These are phyloP conservation scores for Oenanthe sinensis DNA, from an alignment of 129 eudicot species.

Conservation along the genomic window DNA sequence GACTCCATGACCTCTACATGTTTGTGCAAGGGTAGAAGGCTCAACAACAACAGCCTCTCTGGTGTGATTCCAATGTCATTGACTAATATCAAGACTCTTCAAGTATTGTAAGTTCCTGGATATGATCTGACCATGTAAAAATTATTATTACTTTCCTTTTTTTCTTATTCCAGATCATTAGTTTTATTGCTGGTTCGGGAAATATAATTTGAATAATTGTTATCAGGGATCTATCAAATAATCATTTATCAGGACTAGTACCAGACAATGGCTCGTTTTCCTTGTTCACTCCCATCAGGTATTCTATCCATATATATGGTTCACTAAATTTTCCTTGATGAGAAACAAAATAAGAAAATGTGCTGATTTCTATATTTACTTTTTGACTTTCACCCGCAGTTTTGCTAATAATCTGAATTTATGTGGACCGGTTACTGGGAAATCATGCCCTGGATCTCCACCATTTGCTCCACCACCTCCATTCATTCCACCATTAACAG, in stretches of 20 bases:
- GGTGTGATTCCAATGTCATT: constrained; percentile 76
- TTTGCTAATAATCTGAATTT: constrained; percentile 79
- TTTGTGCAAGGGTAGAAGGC: constrained; percentile 68
- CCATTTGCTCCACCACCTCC: constrained; percentile 98
- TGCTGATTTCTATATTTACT: not conserved
- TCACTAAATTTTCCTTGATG: not conserved
- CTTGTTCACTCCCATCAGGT: constrained; percentile 92
- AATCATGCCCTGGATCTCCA: constrained; percentile 90
- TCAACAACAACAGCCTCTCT: constrained; percentile 77
- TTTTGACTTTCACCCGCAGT: constrained; percentile 35
- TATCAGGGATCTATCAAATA: constrained; percentile 82
- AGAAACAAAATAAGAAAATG: not conserved
- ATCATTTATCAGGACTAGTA: constrained; percentile 71
- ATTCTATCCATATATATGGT: not conserved
- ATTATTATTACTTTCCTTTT: not conserved
- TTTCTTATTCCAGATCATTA: not conserved
- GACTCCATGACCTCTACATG: not conserved
- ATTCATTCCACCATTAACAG: constrained; percentile 54
- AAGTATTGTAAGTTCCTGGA: constrained; percentile 69
- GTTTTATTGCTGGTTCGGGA: not conserved
- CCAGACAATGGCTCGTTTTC: constrained; percentile 98
- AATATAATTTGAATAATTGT: not conserved
- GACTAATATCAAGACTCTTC: constrained; percentile 72
- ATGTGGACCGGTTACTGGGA: constrained; percentile 92
- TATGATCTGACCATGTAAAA: not conserved